A percentile compares a stretch with the other conserved stretches of the same genome.
phyloP scores from a whole-genome alignment of 805 yeast species.

The Cyberlindnera maritima region DNA sequence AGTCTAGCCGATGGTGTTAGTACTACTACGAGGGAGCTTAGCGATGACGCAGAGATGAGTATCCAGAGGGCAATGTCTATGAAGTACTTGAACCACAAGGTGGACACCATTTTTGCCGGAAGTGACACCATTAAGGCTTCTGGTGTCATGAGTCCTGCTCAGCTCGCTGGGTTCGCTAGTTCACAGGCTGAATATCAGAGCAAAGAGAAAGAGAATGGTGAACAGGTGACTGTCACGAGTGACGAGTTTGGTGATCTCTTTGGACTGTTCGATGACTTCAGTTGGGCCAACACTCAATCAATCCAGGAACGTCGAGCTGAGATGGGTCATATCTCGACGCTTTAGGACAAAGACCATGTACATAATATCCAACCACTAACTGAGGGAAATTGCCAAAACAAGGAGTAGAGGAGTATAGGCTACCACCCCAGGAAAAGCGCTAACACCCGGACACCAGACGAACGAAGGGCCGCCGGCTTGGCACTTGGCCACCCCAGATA shows the following conservation, averaged over 20 bases:
- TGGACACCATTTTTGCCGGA: neutral
- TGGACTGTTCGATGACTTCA: constrained; percentile 9
- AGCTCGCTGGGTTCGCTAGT: neutral
- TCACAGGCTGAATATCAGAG: neutral
- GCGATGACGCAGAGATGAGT: neutral
- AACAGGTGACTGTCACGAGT: neutral
- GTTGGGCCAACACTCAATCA: neutral
- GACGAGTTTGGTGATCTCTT: constrained; percentile 5
- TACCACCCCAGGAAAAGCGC: no score
- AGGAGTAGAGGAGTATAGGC: no score
- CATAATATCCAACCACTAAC: no score
- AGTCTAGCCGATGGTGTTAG: neutral
- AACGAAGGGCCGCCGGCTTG: no score
- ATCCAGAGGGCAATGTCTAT: neutral
- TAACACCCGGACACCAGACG: no score
- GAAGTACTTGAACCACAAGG: neutral
- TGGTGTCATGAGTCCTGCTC: neutral
- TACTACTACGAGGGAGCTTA: neutral
- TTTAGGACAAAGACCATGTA: no score
- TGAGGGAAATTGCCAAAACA: no score
- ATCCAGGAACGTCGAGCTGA: no score
- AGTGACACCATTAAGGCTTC: neutral
- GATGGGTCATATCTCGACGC: no score
- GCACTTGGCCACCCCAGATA: no score
- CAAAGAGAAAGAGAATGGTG: no score